Evolutionary conservation across 768 basidiomycete genomes (phyloP).

Genomic region (Boletus rubroflammeus): DNA sequence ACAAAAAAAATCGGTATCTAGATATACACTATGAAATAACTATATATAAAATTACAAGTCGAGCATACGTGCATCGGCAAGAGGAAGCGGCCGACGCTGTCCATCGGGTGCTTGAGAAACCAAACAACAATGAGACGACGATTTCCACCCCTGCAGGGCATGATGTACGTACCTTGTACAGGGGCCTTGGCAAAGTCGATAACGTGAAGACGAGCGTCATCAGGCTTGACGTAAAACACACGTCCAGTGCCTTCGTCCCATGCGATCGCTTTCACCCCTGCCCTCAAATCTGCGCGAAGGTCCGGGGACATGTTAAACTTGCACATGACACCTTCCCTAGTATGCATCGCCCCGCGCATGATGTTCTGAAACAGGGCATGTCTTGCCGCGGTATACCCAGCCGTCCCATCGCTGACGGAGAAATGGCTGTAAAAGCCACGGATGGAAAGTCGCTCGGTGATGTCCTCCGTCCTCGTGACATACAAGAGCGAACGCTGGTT

Average conservation of each 20-base stretch:
- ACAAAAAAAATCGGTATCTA: neutral
- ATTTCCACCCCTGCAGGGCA: neutral
- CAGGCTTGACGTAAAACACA: slow-evolving; percentile 47
- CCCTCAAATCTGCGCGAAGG: slow-evolving; percentile 14
- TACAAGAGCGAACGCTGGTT: slow-evolving; percentile 34
- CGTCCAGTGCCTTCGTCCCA: slow-evolving; percentile 69
- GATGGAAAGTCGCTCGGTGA: slow-evolving; percentile 25
- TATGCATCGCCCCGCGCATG: slow-evolving; percentile 14
- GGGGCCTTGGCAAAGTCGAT: slow-evolving; percentile 46
- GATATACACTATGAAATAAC: neutral
- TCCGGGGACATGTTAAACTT: slow-evolving; percentile 21
- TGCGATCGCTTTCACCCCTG: slow-evolving; percentile 46
- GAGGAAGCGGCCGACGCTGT: slow-evolving; percentile 29
- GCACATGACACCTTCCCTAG: slow-evolving; percentile 24
- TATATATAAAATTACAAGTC: slow-evolving; percentile 13
- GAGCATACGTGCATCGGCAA: slow-evolving; percentile 32
- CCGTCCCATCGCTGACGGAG: slow-evolving; percentile 36
- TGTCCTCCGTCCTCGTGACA: slow-evolving; percentile 23
- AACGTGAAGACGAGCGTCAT: slow-evolving; percentile 41
- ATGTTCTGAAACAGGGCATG: slow-evolving; percentile 21
- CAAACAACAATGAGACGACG: slow-evolving; percentile 30
- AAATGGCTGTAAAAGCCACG: slow-evolving; percentile 32
- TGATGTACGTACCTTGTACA: slow-evolving; percentile 26
- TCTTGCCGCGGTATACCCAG: slow-evolving; percentile 19
- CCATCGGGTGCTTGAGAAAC: slow-evolving; percentile 31